Evolutionary conservation across 2,329 filamentous ascomycete species (phyloP), one percentile per base, ranked within the genome.

Genomic region (Juglanconis oblonga): DNA sequence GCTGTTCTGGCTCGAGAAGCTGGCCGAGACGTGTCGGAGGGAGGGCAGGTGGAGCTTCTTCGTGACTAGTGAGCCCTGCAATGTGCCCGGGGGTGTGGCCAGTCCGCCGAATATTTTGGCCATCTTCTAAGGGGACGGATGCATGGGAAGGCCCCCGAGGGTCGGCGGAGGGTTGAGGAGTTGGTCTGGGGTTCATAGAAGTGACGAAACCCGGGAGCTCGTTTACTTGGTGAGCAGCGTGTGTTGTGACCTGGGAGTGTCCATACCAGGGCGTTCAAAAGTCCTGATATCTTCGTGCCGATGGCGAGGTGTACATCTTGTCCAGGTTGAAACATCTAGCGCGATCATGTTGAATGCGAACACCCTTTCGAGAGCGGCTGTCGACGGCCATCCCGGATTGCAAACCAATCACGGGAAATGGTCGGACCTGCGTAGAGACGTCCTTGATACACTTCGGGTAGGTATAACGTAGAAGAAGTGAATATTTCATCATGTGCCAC

Each of bases 1-100:
- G 68, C 66, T 81, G 3, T 81, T 81, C 64, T 76, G 81, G 67
- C 69, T 82, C 9, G 79, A 82, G 68, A 69, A 62, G 48, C 64
- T 81, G 52, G 74, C 76, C 1, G 70, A 62, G 55, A 67, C 78
- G 48, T 81, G 79, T 64, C 64, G 68, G 59, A 62, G 65, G 17
- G 51, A 67, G 32, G 65, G 69, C 31, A 67, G 77, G 52, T 82
- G 74, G 72, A 75, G 69, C 52, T 81, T 82, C 67, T 81, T 81
- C 67, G 67, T 81, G 8, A 68, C 69, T 0, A 80, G 77, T 57
- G 77, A 79, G 73, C 73, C 74, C n/a, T 76, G 73, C 47, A 78
- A 79, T 67, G 79, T 80, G 3, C 68, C 72, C 3, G 71, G 73
- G 1, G 73, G 73, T 17, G 71, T 75, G 38, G 73, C 74, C 7